Evolutionary conservation across 768 basidiomycete genomes (phyloP), one percentile per base, ranked within the genome.

Genomic region (Mycena galericulata): DNA sequence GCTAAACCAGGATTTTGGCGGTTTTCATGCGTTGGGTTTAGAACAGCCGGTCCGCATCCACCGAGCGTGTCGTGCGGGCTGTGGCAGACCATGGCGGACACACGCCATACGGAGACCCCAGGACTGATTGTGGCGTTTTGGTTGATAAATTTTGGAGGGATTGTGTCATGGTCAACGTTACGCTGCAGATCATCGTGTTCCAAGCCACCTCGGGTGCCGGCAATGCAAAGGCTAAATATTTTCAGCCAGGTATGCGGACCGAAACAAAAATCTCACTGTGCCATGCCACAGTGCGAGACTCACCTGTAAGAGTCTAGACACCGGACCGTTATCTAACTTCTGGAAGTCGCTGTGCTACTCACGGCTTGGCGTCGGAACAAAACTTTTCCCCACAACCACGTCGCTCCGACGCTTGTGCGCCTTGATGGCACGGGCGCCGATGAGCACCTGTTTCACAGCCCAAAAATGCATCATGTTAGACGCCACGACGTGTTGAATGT

Each of bases 121-220:
- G 56, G 8, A n/a, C 20, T 59, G 57, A 59, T 66, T n/a, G 65
- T 46, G 54, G 56, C 57, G 50, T 24, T 50, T 63, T 40, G n/a
- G 30, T n/a, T n/a, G n/a, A 12, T 2, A 20, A 62, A 27, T 62
- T 62, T 3, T 62, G 12, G 36, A 50, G 43, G 47, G 63, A 65
- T 64, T 56, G 32, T 64, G 62, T 56, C 54, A 26, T 14, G 20
- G 12, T n/a, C 51, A 26, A 34, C 29, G 43, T 51, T 47, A 63
- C 50, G n/a, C 34, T 46, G 43, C 14, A 17, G 51, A 54, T 54
- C 41, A 34, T 54, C 29, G 34, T 29, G 38, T 30, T 17, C 36
- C 27, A 22, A 20, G 12, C 27, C 26, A 45, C 30, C 36, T 43
- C 57, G 2, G 11, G 43, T 46, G 57, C 43, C 57, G 57, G 57